Conservation (phyloP, 768 basidiomycete species). For the Panaeolus papilionaceus region DNA sequence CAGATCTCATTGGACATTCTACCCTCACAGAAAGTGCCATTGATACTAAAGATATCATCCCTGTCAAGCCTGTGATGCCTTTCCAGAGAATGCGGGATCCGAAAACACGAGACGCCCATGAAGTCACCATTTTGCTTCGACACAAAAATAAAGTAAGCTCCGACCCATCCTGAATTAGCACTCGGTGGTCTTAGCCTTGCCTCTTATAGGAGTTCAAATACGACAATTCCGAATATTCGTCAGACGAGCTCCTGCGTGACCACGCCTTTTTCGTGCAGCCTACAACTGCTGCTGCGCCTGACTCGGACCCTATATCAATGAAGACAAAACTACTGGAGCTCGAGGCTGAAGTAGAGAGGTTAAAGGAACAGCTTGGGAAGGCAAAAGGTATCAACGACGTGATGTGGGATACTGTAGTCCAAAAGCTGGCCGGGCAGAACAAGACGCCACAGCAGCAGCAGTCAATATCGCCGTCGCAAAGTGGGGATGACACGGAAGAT, state of each 20-base stretch:
- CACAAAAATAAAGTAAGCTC: constrained; percentile 47
- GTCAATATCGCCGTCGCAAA: constrained; percentile 14
- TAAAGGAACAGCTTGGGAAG: constrained; percentile 75
- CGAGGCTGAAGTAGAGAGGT: constrained; percentile 69
- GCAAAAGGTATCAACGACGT: constrained; percentile 93
- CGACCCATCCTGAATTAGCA: constrained; percentile 4
- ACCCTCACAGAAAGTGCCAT: constrained; percentile 55
- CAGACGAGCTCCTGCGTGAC: constrained; percentile 66
- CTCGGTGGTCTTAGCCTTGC: constrained; percentile 18
- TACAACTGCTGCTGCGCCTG: constrained; percentile 31
- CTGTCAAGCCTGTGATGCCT: constrained; percentile 66
- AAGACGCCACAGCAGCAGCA: constrained; percentile 19
- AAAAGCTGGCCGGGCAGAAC: constrained; percentile 50
- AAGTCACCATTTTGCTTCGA: constrained; percentile 69
- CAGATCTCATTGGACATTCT: constrained; percentile 85
- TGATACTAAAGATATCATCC: constrained; percentile 62
- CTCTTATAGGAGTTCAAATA: constrained; percentile 35
- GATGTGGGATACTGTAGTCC: constrained; percentile 91
- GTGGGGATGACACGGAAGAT: constrained; percentile 20
- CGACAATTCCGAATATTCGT: constrained; percentile 46
- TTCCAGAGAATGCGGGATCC: constrained; percentile 79
- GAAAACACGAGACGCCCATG: constrained; percentile 72
- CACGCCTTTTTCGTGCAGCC: constrained; percentile 70
- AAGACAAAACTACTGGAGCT: constrained; percentile 70
- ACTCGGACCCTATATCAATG: constrained; percentile 44